Percentiles rank a stretch among this genome's conserved stretches.
Evolutionary conservation across 2,329 filamentous ascomycete species (phyloP).

Genomic region (Neurospora sp.): DNA sequence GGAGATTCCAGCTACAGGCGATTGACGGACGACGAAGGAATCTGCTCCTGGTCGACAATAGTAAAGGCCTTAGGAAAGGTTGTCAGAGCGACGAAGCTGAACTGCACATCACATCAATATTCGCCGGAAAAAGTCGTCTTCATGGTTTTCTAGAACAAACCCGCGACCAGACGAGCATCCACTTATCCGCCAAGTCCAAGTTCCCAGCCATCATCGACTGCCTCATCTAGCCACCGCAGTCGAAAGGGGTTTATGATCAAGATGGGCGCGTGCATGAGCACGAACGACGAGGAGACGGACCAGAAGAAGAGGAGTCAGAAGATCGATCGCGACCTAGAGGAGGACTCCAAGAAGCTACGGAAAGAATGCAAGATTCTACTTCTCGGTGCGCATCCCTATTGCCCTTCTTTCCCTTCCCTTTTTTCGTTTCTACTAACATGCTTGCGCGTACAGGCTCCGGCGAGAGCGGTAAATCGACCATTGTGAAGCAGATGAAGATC

Average conservation of each 20-base stretch:
- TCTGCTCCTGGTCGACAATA: neutral
- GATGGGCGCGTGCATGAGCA: conserved; percentile 95
- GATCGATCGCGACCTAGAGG: conserved; percentile 88
- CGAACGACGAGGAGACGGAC: conserved; percentile 75
- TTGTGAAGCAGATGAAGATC: conserved; percentile 99
- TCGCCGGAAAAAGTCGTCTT: conserved; percentile 1
- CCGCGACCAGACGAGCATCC: conserved; percentile 9
- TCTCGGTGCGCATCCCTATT: conserved; percentile 56
- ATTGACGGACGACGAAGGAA: neutral
- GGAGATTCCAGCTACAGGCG: neutral
- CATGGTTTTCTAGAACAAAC: conserved; percentile 14
- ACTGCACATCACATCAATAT: neutral
- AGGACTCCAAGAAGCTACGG: conserved; percentile 84
- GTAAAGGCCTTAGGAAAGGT: neutral
- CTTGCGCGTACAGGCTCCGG: conserved; percentile 62
- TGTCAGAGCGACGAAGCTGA: neutral
- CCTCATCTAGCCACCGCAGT: conserved; percentile 5
- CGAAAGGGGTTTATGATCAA: conserved; percentile 24
- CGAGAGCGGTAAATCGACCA: conserved; percentile 97
- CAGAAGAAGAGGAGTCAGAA: conserved; percentile 94
- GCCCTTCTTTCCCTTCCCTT: neutral
- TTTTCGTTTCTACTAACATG: conserved; percentile 10
- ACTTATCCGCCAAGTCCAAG: conserved; percentile 5
- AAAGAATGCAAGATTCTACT: conserved; percentile 98
- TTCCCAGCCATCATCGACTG: conserved; percentile 2